Base-by-base conservation (phyloP, 106 monocot species). In the Acorus calamus region DNA sequence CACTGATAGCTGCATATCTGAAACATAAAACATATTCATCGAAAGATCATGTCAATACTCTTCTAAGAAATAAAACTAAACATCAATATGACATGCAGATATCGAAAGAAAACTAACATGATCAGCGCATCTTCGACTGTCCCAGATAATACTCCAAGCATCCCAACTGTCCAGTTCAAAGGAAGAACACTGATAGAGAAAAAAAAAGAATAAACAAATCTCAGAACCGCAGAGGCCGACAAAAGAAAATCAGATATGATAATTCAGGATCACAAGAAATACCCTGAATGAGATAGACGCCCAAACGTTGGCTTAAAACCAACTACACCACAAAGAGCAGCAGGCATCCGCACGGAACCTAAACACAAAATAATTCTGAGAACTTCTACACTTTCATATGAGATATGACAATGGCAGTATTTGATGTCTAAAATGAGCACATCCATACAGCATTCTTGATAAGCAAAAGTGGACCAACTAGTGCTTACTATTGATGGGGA, bases 261-360 rank as follows among this genome's bases (percentile, higher is more conserved):
- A 64, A 50, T 28, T 28, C 14, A 63, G 49, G 55, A 41, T 10
- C 41, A 66, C 6, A 7, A n/a, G 50, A 71, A 7, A 61, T 70
- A 93, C 93, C 93, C 93, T 44, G 78, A 79, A 67, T 75, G 81
- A 60, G 89, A 83, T 9, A 89, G 44, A 50, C 93, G 89, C 2
- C 80, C 83, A 47, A 64, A 72, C 49, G 93, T 93, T 60, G 93
- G 86, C 60, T 93, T 93, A 55, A 93, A 80, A 65, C 93, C 93
- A 62, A 93, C 77, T 5, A 93, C 89, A 42, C 93, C 93, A 70
- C 93, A 93, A 5, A 93, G 71, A 41, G 93, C 74, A 69, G 93
- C 89, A 69, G 93, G 93, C 73, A 93, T 86, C 41, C 93, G 69
- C 8, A 93, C 93, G 14, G 93, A 93, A 9, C 93, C 93, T 93